phyloP scores from a whole-genome alignment of 495 filamentous ascomycete species.

The Margaritispora aquatica region DNA sequence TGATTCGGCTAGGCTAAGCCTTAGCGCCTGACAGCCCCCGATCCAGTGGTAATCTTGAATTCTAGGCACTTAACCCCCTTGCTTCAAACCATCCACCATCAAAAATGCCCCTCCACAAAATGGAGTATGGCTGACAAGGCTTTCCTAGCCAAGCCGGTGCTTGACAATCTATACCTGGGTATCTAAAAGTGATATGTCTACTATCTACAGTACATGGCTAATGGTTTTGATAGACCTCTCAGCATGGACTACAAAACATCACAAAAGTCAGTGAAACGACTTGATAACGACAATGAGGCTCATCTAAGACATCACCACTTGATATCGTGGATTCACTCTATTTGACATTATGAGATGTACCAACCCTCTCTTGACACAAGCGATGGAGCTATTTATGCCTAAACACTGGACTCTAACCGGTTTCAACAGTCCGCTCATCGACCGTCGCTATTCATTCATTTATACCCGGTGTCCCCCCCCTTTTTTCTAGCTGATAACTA shows the following conservation, averaged over 20 bases:
- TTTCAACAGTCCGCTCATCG: neutral
- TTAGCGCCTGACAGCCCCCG: neutral
- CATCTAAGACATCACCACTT: neutral
- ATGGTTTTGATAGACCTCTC: too few relatives aligned
- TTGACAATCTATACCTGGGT: too few relatives aligned
- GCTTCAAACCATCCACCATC: neutral
- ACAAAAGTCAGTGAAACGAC: too few relatives aligned
- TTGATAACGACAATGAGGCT: neutral
- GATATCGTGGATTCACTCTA: neutral
- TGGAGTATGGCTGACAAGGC: neutral
- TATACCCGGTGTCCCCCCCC: neutral
- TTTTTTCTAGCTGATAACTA: neutral
- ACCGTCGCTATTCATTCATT: neutral
- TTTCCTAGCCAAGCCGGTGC: too few relatives aligned
- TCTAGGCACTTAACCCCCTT: neutral
- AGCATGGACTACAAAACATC: too few relatives aligned
- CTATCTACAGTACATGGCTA: too few relatives aligned
- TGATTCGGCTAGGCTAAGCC: neutral
- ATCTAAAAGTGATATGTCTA: too few relatives aligned
- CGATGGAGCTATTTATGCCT: slow-evolving; percentile 4
- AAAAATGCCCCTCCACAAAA: neutral
- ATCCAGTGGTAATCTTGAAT: neutral
- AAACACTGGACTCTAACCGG: neutral
- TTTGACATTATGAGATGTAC: neutral
- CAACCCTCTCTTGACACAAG: neutral